Percentiles rank a stretch among this genome's conserved stretches.
phyloP scores from a whole-genome alignment of 768 basidiomycete species.

The Amanita phalloides region DNA sequence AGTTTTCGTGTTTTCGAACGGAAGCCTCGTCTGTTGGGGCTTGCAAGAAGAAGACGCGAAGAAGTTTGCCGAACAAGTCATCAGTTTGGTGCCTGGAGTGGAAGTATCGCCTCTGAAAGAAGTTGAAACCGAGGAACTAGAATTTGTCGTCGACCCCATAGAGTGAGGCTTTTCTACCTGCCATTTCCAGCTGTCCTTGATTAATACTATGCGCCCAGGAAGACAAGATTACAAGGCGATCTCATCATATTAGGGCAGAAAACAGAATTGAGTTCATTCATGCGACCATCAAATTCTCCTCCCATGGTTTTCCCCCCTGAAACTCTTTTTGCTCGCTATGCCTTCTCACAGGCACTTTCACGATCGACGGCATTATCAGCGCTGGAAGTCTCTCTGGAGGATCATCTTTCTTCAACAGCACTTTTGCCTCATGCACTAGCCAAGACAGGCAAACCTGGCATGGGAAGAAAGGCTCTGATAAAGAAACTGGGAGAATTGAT shows the following conservation, averaged over 20 bases:
- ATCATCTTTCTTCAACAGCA: conserved; percentile 77
- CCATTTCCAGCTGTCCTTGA: conserved; percentile 6
- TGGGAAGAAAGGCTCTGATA: conserved; percentile 74
- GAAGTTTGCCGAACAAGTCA: conserved; percentile 53
- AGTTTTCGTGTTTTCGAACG: conserved; percentile 81
- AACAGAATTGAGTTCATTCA: conserved; percentile 43
- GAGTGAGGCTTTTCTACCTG: conserved; percentile 49
- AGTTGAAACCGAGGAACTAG: conserved; percentile 81
- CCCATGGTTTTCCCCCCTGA: conserved; percentile 52
- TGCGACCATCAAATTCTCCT: conserved; percentile 32
- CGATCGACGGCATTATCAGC: conserved; percentile 82
- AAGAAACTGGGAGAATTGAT: conserved; percentile 88
- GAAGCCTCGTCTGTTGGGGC: conserved; percentile 89
- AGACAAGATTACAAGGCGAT: conserved; percentile 84
- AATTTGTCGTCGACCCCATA: conserved; percentile 84
- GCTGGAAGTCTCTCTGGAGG: conserved; percentile 76
- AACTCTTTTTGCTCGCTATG: conserved; percentile 79
- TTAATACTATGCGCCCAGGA: conserved; percentile 28
- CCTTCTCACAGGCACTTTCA: conserved; percentile 85
- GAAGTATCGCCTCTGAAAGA: conserved; percentile 58
- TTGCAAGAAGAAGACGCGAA: conserved; percentile 65
- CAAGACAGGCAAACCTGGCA: conserved; percentile 73
- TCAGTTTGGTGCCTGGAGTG: conserved; percentile 39
- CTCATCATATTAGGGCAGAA: conserved; percentile 79
- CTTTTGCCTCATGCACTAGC: conserved; percentile 66